Percentiles rank a stretch among this genome's conserved stretches.
Conservation (phyloP, 495 filamentous ascomycete species). For the Neurospora sp. region DNA sequence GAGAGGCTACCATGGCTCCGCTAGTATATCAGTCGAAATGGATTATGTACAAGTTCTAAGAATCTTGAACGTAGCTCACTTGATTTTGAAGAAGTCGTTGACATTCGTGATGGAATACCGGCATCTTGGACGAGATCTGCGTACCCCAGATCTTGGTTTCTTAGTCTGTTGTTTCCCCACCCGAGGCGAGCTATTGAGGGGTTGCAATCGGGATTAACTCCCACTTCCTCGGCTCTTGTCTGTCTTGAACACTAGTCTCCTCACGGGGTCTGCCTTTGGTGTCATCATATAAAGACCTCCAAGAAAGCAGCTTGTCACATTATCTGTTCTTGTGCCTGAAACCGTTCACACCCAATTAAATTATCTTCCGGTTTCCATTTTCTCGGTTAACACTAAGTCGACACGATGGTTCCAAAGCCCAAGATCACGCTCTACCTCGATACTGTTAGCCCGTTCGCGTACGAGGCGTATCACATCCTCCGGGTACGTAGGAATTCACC, state of each 20-base stretch:
- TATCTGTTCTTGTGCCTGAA: neutral
- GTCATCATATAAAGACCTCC: neutral
- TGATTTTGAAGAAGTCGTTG: neutral
- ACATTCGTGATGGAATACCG: neutral
- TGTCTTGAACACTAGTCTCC: neutral
- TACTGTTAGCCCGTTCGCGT: slow-evolving; percentile 61
- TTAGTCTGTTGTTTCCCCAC: neutral
- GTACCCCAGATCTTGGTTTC: neutral
- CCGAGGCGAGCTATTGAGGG: neutral
- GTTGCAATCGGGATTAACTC: neutral
- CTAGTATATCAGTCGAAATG: neutral
- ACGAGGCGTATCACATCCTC: slow-evolving; percentile 55
- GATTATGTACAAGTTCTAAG: too few species aligned
- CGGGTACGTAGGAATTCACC: slow-evolving; percentile 32
- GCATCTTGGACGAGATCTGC: neutral
- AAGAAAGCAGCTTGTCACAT: neutral
- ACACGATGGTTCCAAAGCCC: slow-evolving; percentile 17
- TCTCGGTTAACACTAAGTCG: neutral
- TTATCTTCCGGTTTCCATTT: neutral
- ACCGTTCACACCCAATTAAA: neutral
- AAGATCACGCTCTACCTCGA: slow-evolving; percentile 60
- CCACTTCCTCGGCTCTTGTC: neutral
- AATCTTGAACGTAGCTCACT: neutral
- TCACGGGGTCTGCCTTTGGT: neutral
- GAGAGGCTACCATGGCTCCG: neutral